A percentile compares a stretch with the other conserved stretches of the same genome.
These are phyloP conservation scores for Colletotrichum sp. DNA, from an alignment of 2,329 filamentous ascomycete species.

Conservation along the genomic window DNA sequence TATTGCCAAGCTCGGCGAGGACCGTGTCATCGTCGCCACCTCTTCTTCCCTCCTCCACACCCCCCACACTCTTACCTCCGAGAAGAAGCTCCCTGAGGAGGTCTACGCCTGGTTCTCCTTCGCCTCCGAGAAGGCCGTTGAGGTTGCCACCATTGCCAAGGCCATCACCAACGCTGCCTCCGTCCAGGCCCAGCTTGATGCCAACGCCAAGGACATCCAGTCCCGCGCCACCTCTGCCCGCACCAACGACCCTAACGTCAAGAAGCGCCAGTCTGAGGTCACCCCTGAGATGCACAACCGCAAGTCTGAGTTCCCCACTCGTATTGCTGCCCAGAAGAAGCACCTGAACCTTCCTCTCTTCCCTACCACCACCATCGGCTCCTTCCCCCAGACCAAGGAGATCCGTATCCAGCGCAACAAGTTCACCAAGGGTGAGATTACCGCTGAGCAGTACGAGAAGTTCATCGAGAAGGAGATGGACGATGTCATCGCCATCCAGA, in stretches of 20 bases:
- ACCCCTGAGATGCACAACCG: slow-evolving; percentile 87
- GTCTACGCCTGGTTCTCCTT: slow-evolving; percentile 90
- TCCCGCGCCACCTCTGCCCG: slow-evolving; percentile 89
- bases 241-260: slow-evolving; percentile 97
- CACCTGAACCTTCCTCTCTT: slow-evolving; percentile 94
- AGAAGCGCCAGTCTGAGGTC: slow-evolving; percentile 92
- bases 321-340: slow-evolving; percentile 88
- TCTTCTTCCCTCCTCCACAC: slow-evolving; percentile 98
- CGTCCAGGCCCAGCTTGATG: slow-evolving; percentile 88
- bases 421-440: slow-evolving; percentile 99
- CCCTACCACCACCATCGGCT: slow-evolving; percentile 99
- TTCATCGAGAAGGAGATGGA: slow-evolving; percentile 99
- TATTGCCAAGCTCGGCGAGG: slow-evolving; percentile 94
- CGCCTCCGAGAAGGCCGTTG: slow-evolving; percentile 89
- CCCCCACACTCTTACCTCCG: slow-evolving; percentile 94
- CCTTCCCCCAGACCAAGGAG: slow-evolving; percentile 99
- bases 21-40: slow-evolving; percentile 94
- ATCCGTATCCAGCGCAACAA: slow-evolving; percentile 97
- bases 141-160: slow-evolving; percentile 94
- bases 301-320: slow-evolving; percentile 84
- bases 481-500: slow-evolving; percentile 94
- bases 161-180: slow-evolving; percentile 91
- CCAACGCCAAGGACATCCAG: slow-evolving; percentile 94
- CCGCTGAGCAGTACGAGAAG: slow-evolving; percentile 88
- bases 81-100: slow-evolving; percentile 92